A percentile compares a stretch with the other conserved stretches of the same genome.
phyloP scores from a whole-genome alignment of 2,329 filamentous ascomycete genomes.

The Ophiostoma ips region DNA sequence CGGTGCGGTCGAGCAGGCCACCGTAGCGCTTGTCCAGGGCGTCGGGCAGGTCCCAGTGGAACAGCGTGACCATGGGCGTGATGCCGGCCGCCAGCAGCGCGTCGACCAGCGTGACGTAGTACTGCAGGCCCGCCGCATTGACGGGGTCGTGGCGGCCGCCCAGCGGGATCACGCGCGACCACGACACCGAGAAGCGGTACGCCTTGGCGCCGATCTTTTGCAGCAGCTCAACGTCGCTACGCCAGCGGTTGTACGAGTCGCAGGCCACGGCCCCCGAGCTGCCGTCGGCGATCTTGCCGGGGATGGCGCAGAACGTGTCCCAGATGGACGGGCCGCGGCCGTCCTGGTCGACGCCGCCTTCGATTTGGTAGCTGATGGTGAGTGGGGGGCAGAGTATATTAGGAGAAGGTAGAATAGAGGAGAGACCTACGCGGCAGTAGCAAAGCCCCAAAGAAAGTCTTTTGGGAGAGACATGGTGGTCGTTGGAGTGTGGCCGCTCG shows the following conservation, averaged over 20 bases:
- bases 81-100: constrained; percentile 65
- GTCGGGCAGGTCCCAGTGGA: constrained; percentile 80
- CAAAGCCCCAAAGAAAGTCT: constrained; percentile 69
- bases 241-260: constrained; percentile 72
- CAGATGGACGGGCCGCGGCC: constrained; percentile 74
- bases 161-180: constrained; percentile 74
- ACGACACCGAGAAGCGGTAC: constrained; percentile 78
- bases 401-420: no score
- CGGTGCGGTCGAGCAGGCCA: constrained; percentile 63
- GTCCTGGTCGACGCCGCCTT: constrained; percentile 60
- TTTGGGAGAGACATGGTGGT: constrained; percentile 43
- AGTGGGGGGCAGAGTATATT: background rate
- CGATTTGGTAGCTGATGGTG: constrained; percentile 63
- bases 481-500: background rate
- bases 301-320: constrained; percentile 74
- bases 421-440: constrained; percentile 52
- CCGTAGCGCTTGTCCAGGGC: constrained; percentile 68
- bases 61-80: constrained; percentile 66
- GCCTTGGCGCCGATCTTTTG: constrained; percentile 58
- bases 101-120: constrained; percentile 68
- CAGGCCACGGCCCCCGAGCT: constrained; percentile 65
- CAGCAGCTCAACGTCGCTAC: constrained; percentile 63
- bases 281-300: constrained; percentile 71
- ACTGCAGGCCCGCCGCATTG: constrained; percentile 63
- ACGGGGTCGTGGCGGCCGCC: constrained; percentile 70